Evolutionary conservation across 2,329 filamentous ascomycete genomes (phyloP), one percentile per base, ranked within the genome.

Genomic region (Hirsutella minnesotensis): DNA sequence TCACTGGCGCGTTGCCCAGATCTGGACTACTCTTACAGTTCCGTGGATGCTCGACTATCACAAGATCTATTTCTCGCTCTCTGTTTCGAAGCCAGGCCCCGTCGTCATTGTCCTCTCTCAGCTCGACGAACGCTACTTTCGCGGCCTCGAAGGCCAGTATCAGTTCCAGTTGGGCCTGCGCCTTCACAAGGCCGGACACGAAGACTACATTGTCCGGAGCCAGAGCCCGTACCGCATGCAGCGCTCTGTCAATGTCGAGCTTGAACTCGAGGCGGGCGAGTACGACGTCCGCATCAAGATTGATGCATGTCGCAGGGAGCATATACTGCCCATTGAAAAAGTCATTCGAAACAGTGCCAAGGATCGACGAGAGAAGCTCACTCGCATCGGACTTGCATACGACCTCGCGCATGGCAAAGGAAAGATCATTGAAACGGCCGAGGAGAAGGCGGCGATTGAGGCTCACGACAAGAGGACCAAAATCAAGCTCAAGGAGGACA

Each of bases 281-380:
- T 94, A 94, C 60, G 77, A 76, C 7, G 77, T 94, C 4, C 69
- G 86, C 19, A 73, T 90, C 58, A 87, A 85, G 56, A 73, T 92
- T 45, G 79, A 80, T 8, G 83, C 83, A 2, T 72, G 71, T 16
- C 75, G 81, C n/a, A 57, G 69, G 21, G 63, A 71, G 9, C 61
- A 66, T 1, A 68, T 64, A 1, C 43, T 66, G 21, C 63, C 66
- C 1, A 73, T 83, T 15, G 81, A 87, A 48, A 73, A 86, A 31
- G 77, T 83, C 2, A 75, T 90, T 20, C 73, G 77, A 40, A 67
- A 71, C 8, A 75, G 79, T 44, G 83, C 79, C 44, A 75, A 76
- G 41, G 66, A 66, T 2, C 65, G 72, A 5, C 60, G 85, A 21
- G 83, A 87, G 52, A 94, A 94, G 60, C 70, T 94, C 2, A 69